Percentiles rank a stretch among this genome's conserved stretches.
Conservation (phyloP, 345 rosid species). For the Capsella bursapastoris region DNA sequence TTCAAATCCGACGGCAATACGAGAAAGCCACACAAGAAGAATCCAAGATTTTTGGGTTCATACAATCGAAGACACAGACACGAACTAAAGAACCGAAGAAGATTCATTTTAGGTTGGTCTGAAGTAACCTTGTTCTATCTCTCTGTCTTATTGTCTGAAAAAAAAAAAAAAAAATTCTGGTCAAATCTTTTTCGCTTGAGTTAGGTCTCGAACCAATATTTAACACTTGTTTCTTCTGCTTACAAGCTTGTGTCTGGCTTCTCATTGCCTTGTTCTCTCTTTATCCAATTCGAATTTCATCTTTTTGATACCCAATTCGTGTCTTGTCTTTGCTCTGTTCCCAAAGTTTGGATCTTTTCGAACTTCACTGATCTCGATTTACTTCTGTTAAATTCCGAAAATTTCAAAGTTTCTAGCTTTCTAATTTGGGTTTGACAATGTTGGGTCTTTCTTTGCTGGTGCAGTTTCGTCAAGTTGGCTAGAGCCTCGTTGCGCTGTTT, state of each 20-base stretch:
- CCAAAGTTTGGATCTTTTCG: slow-evolving; percentile 48
- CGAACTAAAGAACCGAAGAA: slow-evolving; percentile 34
- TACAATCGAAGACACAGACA: slow-evolving; percentile 35
- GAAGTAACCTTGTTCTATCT: slow-evolving; percentile 30
- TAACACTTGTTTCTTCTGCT: slow-evolving; percentile 46
- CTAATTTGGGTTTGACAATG: slow-evolving; percentile 45
- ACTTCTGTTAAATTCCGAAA: slow-evolving; percentile 51
- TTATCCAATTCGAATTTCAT: slow-evolving; percentile 38
- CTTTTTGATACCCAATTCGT: slow-evolving; percentile 38
- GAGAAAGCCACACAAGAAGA: slow-evolving; percentile 24
- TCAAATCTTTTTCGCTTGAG: slow-evolving; percentile 45
- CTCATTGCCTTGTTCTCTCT: slow-evolving; percentile 46
- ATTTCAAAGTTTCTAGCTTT: slow-evolving; percentile 42
- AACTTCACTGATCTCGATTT: slow-evolving; percentile 58
- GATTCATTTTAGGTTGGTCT: slow-evolving; percentile 44
- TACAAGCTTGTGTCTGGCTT: slow-evolving; percentile 44
- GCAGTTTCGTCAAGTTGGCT: slow-evolving; percentile 54
- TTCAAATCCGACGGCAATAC: slow-evolving; percentile 47
- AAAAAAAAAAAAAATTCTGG: slow-evolving; percentile 40
- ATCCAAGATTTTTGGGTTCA: slow-evolving; percentile 13
- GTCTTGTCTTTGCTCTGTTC: slow-evolving; percentile 47
- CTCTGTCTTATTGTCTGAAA: slow-evolving; percentile 45
- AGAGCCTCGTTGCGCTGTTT: slow-evolving; percentile 31
- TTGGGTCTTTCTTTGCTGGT: slow-evolving; percentile 47
- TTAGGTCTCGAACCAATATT: slow-evolving; percentile 43